These are phyloP conservation scores for Cryptomeria japonica DNA, from an alignment of 75 land plant genomes.

Conservation along the genomic window DNA sequence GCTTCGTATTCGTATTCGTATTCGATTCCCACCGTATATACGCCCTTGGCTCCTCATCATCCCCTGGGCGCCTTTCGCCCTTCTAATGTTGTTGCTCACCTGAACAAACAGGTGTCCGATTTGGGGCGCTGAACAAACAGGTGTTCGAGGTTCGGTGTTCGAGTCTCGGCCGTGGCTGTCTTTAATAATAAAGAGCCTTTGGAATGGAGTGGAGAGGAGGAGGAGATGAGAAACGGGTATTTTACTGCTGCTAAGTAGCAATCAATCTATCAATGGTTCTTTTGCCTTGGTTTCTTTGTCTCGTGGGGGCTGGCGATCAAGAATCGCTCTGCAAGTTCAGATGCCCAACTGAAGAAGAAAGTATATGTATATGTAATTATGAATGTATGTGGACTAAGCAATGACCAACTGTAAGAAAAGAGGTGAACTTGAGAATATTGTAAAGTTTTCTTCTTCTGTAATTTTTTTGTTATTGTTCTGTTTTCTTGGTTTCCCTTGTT, in stretches of 20 bases:
- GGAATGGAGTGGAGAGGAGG: not conserved
- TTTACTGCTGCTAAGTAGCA: not conserved
- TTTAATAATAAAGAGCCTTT: not conserved
- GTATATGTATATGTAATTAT: not conserved
- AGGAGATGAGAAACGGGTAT: not conserved
- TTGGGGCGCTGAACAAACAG: not conserved
- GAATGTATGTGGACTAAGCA: not conserved
- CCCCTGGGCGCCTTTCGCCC: not conserved
- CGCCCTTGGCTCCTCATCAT: not conserved
- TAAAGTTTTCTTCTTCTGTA: not conserved
- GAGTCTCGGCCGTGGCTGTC: not conserved
- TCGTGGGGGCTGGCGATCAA: not conserved
- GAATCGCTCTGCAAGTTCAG: not conserved
- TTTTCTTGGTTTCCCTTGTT: too few relatives aligned
- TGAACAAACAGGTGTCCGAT: not conserved
- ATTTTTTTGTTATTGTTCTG: not conserved
- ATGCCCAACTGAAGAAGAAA: not conserved
- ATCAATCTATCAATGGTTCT: not conserved
- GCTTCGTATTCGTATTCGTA: not conserved
- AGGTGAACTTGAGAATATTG: not conserved
- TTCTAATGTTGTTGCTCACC: not conserved
- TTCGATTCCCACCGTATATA: not conserved
- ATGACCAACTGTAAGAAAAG: constrained; percentile 5
- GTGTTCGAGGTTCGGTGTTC: not conserved
- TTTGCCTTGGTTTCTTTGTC: not conserved